Evolutionary conservation across 306 rosid species (phyloP).

Genomic region (Vigna nakashimae): DNA sequence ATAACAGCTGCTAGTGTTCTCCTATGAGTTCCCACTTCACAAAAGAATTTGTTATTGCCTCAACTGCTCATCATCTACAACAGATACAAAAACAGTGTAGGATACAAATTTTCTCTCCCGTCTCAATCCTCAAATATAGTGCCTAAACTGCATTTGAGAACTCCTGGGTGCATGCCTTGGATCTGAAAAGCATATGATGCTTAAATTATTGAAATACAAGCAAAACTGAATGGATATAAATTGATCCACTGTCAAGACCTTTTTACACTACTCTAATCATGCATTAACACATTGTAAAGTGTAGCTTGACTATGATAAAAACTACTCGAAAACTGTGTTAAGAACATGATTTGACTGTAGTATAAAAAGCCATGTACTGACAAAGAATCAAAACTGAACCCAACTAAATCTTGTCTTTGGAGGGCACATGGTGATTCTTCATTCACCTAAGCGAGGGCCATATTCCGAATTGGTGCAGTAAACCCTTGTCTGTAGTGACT

Average conservation of each 20-base stretch:
- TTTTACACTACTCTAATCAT: constrained; percentile 8
- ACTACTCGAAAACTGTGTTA: neutral
- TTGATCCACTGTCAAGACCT: neutral
- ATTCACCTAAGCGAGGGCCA: constrained; percentile 61
- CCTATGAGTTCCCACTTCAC: neutral
- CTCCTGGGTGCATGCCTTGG: neutral
- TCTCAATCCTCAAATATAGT: neutral
- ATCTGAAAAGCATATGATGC: constrained; percentile 4
- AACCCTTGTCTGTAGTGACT: constrained; percentile 79
- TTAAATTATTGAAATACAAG: constrained; percentile 1
- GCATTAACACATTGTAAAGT: neutral
- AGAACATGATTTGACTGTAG: constrained; percentile 4
- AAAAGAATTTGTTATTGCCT: constrained; percentile 6
- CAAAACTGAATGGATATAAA: constrained; percentile 14
- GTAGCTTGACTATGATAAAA: neutral
- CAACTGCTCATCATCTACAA: neutral
- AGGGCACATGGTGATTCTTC: constrained; percentile 16
- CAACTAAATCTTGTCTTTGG: constrained; percentile 16
- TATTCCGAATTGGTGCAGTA: constrained; percentile 82
- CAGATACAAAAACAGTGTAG: neutral
- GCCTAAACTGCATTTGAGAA: neutral
- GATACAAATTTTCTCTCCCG: neutral
- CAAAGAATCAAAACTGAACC: constrained; percentile 12
- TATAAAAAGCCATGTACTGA: neutral
- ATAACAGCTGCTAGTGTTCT: neutral